Evolutionary conservation across 2,329 filamentous ascomycete genomes (phyloP), one percentile per base, ranked within the genome.

Genomic region (Pestalotiopsis sp.): DNA sequence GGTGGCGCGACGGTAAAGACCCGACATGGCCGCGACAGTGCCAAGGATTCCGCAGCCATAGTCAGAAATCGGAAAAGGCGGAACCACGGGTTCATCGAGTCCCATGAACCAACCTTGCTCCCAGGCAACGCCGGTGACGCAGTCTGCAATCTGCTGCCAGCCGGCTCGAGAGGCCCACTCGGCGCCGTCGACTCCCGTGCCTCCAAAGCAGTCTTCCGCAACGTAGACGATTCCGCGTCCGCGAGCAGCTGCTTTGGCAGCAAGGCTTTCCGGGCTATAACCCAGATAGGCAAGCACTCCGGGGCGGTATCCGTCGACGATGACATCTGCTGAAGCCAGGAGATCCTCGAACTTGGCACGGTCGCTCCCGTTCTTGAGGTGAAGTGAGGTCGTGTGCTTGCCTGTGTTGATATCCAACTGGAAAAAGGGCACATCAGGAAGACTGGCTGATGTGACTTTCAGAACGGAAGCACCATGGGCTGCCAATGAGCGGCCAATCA

Each of bases 381-480:
- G 86, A 5, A 93, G 80, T 23, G 91, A 88, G 1, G 85, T 84
- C 0, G 89, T 85, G 71, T 90, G 90, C 76, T 93, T 93, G 27
- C 91, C 91, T 75, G 90, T 88, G 75, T 93, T 93, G 13, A 90
- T 88, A 72, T 93, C 91, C 1, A 92, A 86, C 73, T 93, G 91
- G 78, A 92, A 92, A 78, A 91, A 91, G 0, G 90, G 90, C 1
- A 93, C 89, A 70, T 93, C 91, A 4, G 88, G 87, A n/a, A 94
- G 83, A 60, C 88, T 82, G 0, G 90, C 87, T 7, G 88, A 89
- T 2, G 91, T 93, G 60, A 94, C 84, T 73, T 93, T 92, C 72
- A 94, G 84, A 0, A 94, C 91, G 66, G 91, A 87, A 7, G 92
- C 92, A 2, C 92, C 92, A 75, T 93, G 91, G 70, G 93, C 92